These are phyloP conservation scores for Annulohypoxylon truncatum DNA, from an alignment of 2,329 filamentous ascomycete species.

Conservation along the genomic window DNA sequence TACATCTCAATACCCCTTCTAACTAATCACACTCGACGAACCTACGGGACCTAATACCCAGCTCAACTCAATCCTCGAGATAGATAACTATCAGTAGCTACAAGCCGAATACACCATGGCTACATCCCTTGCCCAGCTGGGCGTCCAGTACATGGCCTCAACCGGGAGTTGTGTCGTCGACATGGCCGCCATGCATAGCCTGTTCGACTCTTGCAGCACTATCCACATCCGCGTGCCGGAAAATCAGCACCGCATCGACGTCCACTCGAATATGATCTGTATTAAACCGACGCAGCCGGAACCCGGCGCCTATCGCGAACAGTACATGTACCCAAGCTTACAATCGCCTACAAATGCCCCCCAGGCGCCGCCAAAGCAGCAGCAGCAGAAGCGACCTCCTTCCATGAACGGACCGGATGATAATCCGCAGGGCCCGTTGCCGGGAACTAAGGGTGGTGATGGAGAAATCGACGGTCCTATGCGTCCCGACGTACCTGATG, in stretches of 20 bases:
- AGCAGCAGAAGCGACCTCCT: constrained; percentile 10
- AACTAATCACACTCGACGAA: not conserved
- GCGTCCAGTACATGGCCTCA: constrained; percentile 38
- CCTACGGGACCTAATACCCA: not conserved
- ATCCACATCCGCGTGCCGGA: constrained; percentile 45
- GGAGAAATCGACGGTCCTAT: not conserved
- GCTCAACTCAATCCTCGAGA: not conserved
- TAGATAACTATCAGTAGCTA: not conserved
- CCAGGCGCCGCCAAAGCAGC: constrained; percentile 12
- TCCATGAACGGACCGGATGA: not conserved
- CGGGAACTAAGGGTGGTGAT: not conserved
- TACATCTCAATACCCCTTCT: not conserved
- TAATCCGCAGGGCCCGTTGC: not conserved
- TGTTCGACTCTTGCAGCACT: constrained; percentile 42
- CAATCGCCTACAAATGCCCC: constrained; percentile 8
- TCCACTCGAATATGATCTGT: constrained; percentile 42
- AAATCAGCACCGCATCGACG: constrained; percentile 37
- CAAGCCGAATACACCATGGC: constrained; percentile 6
- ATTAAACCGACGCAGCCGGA: constrained; percentile 42
- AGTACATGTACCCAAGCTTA: constrained; percentile 19
- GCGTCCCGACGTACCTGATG: not conserved
- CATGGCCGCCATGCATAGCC: constrained; percentile 37
- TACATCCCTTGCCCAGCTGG: constrained; percentile 34
- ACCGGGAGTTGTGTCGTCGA: constrained; percentile 47
- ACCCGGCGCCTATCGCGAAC: constrained; percentile 12